Base-by-base conservation (phyloP, 179 eudicot species). In the Beta macrorhiza region DNA sequence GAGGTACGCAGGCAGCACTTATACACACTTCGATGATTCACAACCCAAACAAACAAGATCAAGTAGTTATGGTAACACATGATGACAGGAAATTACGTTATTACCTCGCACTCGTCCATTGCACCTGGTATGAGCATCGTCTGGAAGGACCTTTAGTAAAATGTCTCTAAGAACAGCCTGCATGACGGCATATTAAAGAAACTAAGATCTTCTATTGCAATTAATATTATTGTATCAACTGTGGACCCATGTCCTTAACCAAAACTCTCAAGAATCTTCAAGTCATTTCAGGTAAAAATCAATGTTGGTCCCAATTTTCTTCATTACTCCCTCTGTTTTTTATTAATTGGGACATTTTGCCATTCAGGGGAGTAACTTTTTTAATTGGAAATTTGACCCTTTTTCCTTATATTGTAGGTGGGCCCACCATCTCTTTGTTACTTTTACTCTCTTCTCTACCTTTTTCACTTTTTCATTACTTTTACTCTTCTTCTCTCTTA, bases 21-120 rank as follows among this genome's bases (percentile, higher is more conserved):
- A 5, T 45, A 49, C 59, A 76, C 42, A 75, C 22, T 47, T 62
- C 9, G 5, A 9, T 7, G n/a, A 78, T 53, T 5, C 17, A 67
- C 45, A 32, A 32, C 32, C 49, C 25, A 65, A 51, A 72, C 17
- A 83, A 82, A 63, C 47, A 51, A 16, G 44, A 55, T 5, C 12
- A 45, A 42, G 44, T 45, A 69, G 29, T 17, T 17, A 42, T 1
- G 37, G 45, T 7, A 65, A 5, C 22, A 55, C n/a, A 12, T 14
- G 45, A 29, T 44, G 16, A 15, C 22, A 42, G 73, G 32, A 73
- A 8, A 29, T 52, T 65, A 69, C 16, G 83, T 65, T 81, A 92
- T 89, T 86, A 94, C 99, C 96, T 75, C 99, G 95, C 75, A 97
- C 93, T 83, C 98, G 92, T 64, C 99, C 99, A 86, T 84, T 97